phyloP scores from a whole-genome alignment of 2,329 filamentous ascomycete species.

The Cercospora sp. region DNA sequence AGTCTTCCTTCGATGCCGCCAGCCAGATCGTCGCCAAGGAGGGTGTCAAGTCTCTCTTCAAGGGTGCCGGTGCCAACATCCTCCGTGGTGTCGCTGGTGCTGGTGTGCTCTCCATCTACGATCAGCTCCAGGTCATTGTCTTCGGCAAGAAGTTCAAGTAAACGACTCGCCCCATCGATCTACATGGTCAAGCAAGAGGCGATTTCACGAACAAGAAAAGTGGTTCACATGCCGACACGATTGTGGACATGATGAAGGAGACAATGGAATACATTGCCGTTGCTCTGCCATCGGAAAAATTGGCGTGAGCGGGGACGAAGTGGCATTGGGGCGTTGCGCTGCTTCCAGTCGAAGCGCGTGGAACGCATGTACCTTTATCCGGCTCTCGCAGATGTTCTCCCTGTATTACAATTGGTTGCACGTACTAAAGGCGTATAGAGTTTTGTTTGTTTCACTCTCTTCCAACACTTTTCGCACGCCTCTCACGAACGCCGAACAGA shows the following conservation, averaged over 20 bases:
- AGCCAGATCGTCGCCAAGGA: conserved; percentile 96
- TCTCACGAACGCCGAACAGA: not conserved
- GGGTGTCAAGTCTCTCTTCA: conserved; percentile 99
- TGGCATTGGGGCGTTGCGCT: conserved; percentile 24
- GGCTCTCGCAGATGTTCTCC: conserved; percentile 34
- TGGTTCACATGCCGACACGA: conserved; percentile 37
- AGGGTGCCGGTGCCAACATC: conserved; percentile 99
- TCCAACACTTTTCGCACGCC: not conserved
- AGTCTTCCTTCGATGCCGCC: conserved; percentile 90
- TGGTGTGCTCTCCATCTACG: conserved; percentile 99
- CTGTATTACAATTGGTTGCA: conserved; percentile 40
- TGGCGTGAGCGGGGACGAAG: conserved; percentile 26
- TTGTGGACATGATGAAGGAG: conserved; percentile 31
- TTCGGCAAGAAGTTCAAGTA: conserved; percentile 99
- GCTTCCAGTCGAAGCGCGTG: conserved; percentile 28
- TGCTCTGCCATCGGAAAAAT: conserved; percentile 28
- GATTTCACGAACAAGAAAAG: conserved; percentile 20
- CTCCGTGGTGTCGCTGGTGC: conserved; percentile 99
- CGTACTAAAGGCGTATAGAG: conserved; percentile 35
- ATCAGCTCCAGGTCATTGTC: conserved; percentile 97
- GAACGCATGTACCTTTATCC: conserved; percentile 35
- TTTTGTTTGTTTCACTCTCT: conserved; percentile 21
- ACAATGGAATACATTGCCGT: conserved; percentile 18
- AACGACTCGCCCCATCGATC: conserved; percentile 28
- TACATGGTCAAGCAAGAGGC: conserved; percentile 20